These are phyloP conservation scores for Sporothrix pallida DNA, from an alignment of 2,329 filamentous ascomycete species.

Conservation along the genomic window DNA sequence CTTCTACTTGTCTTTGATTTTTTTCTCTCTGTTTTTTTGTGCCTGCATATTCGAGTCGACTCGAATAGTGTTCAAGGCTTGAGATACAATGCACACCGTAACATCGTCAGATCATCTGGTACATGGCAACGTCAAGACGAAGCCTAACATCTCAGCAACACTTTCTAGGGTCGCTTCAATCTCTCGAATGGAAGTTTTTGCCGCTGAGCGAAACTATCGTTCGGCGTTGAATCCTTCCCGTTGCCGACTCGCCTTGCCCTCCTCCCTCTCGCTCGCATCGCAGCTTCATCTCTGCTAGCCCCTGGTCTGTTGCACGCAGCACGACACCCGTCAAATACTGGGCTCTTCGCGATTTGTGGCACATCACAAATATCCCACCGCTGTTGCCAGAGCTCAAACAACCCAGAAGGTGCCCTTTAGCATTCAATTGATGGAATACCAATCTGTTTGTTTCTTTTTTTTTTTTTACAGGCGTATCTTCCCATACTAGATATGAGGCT, in stretches of 20 bases:
- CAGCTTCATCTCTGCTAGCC: neutral
- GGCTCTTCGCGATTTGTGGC: slow-evolving; percentile 6
- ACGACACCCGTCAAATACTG: slow-evolving; percentile 32
- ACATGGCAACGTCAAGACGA: too few relatives aligned
- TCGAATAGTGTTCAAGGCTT: neutral
- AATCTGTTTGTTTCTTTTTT: too few relatives aligned
- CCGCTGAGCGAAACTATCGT: neutral
- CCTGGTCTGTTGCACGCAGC: slow-evolving; percentile 27
- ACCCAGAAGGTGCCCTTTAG: neutral
- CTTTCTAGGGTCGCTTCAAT: neutral
- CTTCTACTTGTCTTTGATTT: neutral
- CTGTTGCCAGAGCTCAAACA: neutral
- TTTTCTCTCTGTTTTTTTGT: neutral
- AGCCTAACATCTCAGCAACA: too few relatives aligned
- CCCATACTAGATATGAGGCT: neutral
- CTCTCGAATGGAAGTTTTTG: neutral
- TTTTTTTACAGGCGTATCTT: neutral
- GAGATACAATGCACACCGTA: neutral
- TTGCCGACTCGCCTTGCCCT: neutral
- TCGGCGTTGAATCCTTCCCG: slow-evolving; percentile 14
- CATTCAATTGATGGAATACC: neutral
- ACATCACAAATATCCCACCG: neutral
- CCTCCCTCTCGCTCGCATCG: neutral
- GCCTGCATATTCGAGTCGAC: neutral
- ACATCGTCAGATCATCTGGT: neutral